Percentiles rank a stretch among this genome's conserved stretches.
These are phyloP conservation scores for Naegleria fowleri DNA, from an alignment of 208 protist genomes.

Conservation along the genomic window DNA sequence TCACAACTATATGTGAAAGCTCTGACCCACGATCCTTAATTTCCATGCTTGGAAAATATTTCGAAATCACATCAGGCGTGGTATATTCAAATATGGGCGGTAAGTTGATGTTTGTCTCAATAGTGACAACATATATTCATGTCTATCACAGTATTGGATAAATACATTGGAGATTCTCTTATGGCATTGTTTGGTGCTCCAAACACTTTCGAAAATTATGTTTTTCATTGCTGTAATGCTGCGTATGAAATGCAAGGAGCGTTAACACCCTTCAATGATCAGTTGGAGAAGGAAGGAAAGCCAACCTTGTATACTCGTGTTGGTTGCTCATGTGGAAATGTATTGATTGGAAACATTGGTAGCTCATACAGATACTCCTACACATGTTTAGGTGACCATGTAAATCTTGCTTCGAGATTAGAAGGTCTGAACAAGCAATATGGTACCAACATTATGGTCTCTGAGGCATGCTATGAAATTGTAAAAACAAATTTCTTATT, in stretches of 20 bases:
- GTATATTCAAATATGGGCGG: background rate
- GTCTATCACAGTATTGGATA: background rate
- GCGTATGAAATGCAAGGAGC: background rate
- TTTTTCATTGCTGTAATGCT: background rate
- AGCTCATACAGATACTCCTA: background rate
- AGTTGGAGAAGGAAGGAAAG: background rate
- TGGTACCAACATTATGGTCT: slow-evolving; percentile 18
- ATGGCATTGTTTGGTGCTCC: background rate
- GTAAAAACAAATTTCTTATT: background rate
- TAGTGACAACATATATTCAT: background rate
- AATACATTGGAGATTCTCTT: background rate
- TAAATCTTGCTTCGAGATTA: slow-evolving; percentile 7
- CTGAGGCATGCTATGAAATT: background rate
- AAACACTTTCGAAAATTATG: background rate
- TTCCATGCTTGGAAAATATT: background rate
- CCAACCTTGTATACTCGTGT: background rate
- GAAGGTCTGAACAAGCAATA: slow-evolving; percentile 17
- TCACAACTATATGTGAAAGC: background rate
- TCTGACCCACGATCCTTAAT: background rate
- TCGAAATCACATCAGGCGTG: background rate
- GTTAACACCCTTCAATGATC: background rate
- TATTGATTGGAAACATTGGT: slow-evolving; percentile 1
- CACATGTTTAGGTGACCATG: slow-evolving; percentile 1
- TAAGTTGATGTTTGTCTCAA: background rate
- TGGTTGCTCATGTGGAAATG: background rate